These are phyloP conservation scores for Xylaria bambusicola DNA, from an alignment of 495 filamentous ascomycete species.

Conservation along the genomic window DNA sequence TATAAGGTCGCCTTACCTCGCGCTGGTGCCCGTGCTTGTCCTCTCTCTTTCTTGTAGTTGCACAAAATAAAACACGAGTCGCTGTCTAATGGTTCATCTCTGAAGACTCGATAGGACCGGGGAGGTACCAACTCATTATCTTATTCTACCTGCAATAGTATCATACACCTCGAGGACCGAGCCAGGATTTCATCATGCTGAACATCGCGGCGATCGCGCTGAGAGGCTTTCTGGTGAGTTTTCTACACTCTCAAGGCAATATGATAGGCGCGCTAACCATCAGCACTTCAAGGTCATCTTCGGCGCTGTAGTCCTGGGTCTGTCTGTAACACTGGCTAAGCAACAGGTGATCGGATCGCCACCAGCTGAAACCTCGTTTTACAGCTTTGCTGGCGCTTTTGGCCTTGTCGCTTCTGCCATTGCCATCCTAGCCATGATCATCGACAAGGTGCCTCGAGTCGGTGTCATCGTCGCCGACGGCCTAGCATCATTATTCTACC, in stretches of 20 bases:
- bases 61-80: neutral
- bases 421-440: constrained; percentile 41
- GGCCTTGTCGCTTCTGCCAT: constrained; percentile 46
- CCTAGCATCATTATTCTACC: constrained; percentile 43
- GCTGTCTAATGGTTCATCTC: no score
- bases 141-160: no score
- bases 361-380: constrained; percentile 47
- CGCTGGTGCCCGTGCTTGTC: neutral
- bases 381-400: constrained; percentile 50
- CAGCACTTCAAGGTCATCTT: constrained; percentile 41
- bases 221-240: constrained; percentile 16
- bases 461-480: constrained; percentile 47
- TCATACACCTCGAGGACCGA: neutral
- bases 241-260: neutral
- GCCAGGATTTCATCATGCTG: constrained; percentile 3
- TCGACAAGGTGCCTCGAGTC: constrained; percentile 41
- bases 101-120: no score
- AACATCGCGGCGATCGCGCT: constrained; percentile 6
- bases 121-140: no score
- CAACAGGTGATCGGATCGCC: constrained; percentile 40
- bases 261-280: neutral
- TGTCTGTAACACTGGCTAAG: constrained; percentile 49
- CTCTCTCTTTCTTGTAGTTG: neutral
- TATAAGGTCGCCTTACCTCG: neutral
- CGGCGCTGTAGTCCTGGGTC: constrained; percentile 46